Base-by-base conservation (phyloP, 2,329 filamentous ascomycete species). In the Penicillium palitans region DNA sequence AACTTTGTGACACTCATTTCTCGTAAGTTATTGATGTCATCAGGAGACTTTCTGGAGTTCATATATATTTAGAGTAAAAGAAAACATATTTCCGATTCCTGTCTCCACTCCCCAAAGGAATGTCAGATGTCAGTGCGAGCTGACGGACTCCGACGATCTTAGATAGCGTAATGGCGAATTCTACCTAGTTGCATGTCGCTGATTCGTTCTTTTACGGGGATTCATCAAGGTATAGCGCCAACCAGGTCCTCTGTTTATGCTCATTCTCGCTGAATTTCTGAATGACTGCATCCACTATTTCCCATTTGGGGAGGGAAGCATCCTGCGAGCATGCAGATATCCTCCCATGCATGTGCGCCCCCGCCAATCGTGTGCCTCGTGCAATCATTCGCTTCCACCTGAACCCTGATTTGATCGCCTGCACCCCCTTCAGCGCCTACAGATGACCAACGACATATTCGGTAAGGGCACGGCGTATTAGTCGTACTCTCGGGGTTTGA, bases 121-220 rank as follows among this genome's bases (percentile, higher is more conserved):
- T 65, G 64, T 65, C 66, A 62, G 61, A 64, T 67, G 71, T 72
- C 70, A 72, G 61, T 67, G 65, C 66, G 66, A 66, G 66, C 58
- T 64, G 62, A 65, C 60, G 58, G 37, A 59, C 25, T 48, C 8
- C 31, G 53, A 45, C 39, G 49, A 56, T 46, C 48, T 40, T 48
- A 64, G 57, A 61, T 66, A 64, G 61, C 55, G 62, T 52, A 58
- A 52, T 52, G 27, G 39, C 40, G 27, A 52, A 54, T 62, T 54
- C 27, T 29, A 29, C 27, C 9, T n/a, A 37, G 33, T 45, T 17
- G 21, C 27, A 27, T 12, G 40, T 12, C 13, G 24, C 49, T 59
- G 54, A 65, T 65, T 64, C 46, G 62, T 44, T 27, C 25, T 31
- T 65, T 61, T 25, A 59, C 55, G 29, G 52, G 55, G 37, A 27